Evolutionary conservation across 2,329 filamentous ascomycete genomes (phyloP).

Genomic region (Cytospora mali): DNA sequence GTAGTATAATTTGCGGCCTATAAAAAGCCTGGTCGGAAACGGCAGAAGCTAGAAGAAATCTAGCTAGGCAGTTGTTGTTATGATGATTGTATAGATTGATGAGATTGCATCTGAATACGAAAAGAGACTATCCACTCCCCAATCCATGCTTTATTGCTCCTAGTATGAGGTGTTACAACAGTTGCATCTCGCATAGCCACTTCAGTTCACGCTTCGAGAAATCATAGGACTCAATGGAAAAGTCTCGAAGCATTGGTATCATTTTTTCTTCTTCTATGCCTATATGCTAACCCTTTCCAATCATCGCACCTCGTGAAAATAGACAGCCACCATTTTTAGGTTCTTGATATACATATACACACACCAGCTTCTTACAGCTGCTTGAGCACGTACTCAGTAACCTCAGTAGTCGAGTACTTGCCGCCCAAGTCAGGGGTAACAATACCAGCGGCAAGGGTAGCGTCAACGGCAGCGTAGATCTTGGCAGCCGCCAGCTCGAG

Average conservation of each 20-base stretch:
- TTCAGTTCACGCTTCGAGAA: background rate
- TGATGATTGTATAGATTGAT: constrained; percentile 13
- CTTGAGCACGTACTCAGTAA: constrained; percentile 83
- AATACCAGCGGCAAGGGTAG: constrained; percentile 80
- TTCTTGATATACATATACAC: background rate
- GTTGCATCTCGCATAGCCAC: background rate
- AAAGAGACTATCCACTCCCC: constrained; percentile 19
- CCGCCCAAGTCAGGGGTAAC: constrained; percentile 91
- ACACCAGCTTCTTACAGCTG: constrained; percentile 60
- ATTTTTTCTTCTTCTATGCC: constrained; percentile 23
- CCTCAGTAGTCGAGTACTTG: constrained; percentile 80
- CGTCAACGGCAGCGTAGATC: constrained; percentile 93
- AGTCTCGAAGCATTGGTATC: constrained; percentile 15
- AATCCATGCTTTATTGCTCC: background rate
- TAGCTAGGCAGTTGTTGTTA: constrained; percentile 9
- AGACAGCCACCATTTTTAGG: background rate
- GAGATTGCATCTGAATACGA: constrained; percentile 7
- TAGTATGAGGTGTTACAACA: background rate
- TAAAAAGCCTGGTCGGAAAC: constrained; percentile 9
- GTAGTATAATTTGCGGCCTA: constrained; percentile 11
- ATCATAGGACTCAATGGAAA: background rate
- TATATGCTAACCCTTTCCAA: background rate
- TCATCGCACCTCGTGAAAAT: background rate
- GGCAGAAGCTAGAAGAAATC: background rate
- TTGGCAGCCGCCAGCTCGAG: constrained; percentile 82